These are phyloP conservation scores for Fusarium nelsonii DNA, from an alignment of 2,329 filamentous ascomycete species.

Conservation along the genomic window DNA sequence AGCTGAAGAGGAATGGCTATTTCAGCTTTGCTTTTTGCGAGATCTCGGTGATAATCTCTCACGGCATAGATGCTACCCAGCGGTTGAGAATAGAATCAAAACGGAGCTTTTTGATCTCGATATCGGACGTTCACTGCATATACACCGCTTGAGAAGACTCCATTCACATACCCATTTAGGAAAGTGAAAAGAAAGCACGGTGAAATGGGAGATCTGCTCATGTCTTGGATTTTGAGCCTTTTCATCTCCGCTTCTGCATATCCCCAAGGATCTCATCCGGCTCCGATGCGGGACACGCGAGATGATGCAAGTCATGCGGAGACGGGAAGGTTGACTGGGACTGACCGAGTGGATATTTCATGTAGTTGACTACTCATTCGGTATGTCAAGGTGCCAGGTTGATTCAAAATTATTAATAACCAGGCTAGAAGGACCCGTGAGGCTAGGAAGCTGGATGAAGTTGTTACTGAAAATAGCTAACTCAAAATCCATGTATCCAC, in stretches of 20 bases:
- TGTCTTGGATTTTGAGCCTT: conserved; percentile 5
- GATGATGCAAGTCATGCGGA: conserved; percentile 20
- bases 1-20: conserved; percentile 9
- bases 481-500: not conserved
- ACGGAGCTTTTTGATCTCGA: not conserved
- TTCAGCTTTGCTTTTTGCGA: conserved; percentile 18
- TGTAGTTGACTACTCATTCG: not conserved
- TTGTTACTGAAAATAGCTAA: not conserved
- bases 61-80: not conserved
- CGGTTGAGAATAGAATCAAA: not conserved
- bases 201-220: not conserved
- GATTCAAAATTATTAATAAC: not conserved
- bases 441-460: not conserved
- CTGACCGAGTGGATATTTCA: not conserved
- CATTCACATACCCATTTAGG: not conserved
- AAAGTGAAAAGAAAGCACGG: not conserved
- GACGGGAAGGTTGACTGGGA: not conserved
- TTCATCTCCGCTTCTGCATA: conserved; percentile 29
- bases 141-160: not conserved
- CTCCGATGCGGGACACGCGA: conserved; percentile 19
- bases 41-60: not conserved
- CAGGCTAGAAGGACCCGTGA: not conserved
- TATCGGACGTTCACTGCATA: not conserved
- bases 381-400: not conserved
- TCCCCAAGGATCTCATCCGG: conserved; percentile 12